Base-by-base conservation (phyloP, 352 stramenopile species). In the Phytophthora fragariaefolia region DNA sequence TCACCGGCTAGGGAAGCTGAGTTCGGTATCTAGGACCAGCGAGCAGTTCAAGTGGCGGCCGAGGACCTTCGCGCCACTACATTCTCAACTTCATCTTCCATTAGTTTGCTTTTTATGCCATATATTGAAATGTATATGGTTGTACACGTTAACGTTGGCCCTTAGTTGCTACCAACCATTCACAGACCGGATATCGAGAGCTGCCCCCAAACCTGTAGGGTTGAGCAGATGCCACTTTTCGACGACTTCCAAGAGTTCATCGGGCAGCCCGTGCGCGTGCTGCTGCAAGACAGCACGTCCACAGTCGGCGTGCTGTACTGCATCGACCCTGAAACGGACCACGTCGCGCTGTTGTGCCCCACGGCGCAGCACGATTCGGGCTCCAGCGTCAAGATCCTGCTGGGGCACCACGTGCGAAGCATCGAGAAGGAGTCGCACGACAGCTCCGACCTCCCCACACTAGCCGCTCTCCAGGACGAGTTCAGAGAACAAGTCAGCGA, bases 291-390 rank as follows among this genome's bases (percentile, higher is more conserved):
- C 53, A 53, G 57, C 13, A 85, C 77, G 18, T 73, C 61, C 26
- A 65, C 66, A 4, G 45, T 51, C 30, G 83, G 83, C 9, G 57
- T 90, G 22, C 55, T 92, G 20, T 85, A 85, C 53, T 78, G 64
- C 47, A 73, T 90, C 40, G 81, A 92, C 58, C 82, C 82, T 1
- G 78, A 85, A 58, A 89, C 63, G 32, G 76, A 77, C 53, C 65
- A 83, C 57, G 78, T 89, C 26, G 82, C 74, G 43, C 57, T 91
- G 24, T 24, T 88, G 34, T 64, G 50, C 22, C 27, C 28, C 0
- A 38, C 36, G 13, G 63, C 17, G 6, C 28, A 57, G 5, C 26
- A 26, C 36, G 43, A 48, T 22, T 52, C 49, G 23, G 28, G 22
- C n/a, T 74, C 73, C 22, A 63, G 43, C 30, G 64, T 84, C 13